Evolutionary conservation across 1,284 basidiomycete genomes (phyloP).

Genomic region (Malassezia caprae): DNA sequence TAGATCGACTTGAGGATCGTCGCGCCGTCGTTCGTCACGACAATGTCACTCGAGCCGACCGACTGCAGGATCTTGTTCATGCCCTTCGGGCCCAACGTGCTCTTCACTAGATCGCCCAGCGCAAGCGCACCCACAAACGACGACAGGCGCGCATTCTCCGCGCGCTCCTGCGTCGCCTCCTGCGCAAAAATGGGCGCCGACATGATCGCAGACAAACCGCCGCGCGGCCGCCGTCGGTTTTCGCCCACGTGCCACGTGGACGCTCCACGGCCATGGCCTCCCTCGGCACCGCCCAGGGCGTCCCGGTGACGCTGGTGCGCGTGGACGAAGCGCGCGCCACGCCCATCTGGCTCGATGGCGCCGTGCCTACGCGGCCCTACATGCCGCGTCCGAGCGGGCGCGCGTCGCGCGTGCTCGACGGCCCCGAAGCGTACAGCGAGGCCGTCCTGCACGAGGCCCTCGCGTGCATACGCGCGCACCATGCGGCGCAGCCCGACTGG

Average conservation of each 20-base stretch:
- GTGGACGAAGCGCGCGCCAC: neutral
- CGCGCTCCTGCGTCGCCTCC: slow-evolving; percentile 85
- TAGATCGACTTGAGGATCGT: slow-evolving; percentile 96
- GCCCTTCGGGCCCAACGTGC: slow-evolving; percentile 88
- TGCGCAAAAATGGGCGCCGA: slow-evolving; percentile 46
- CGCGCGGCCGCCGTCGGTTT: neutral
- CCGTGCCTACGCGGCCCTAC: neutral
- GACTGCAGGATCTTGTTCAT: slow-evolving; percentile 96
- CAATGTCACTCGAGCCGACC: slow-evolving; percentile 78
- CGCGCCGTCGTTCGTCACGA: slow-evolving; percentile 96
- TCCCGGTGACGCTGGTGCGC: neutral
- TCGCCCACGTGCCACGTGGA: neutral
- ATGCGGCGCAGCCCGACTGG: neutral
- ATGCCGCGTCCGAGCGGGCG: neutral
- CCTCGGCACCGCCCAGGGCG: neutral
- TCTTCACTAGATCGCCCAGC: slow-evolving; percentile 93
- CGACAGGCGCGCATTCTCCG: slow-evolving; percentile 92
- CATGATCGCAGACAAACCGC: slow-evolving; percentile 19
- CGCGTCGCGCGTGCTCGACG: neutral
- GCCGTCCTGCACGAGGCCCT: neutral
- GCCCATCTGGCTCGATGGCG: neutral
- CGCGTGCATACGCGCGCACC: neutral
- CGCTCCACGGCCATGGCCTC: neutral
- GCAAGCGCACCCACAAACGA: slow-evolving; percentile 96
- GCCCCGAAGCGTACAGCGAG: neutral